A percentile compares a stretch with the other conserved stretches of the same genome.
Evolutionary conservation across 345 rosid genomes (phyloP).

Genomic region (Melaleuca alternifolia): DNA sequence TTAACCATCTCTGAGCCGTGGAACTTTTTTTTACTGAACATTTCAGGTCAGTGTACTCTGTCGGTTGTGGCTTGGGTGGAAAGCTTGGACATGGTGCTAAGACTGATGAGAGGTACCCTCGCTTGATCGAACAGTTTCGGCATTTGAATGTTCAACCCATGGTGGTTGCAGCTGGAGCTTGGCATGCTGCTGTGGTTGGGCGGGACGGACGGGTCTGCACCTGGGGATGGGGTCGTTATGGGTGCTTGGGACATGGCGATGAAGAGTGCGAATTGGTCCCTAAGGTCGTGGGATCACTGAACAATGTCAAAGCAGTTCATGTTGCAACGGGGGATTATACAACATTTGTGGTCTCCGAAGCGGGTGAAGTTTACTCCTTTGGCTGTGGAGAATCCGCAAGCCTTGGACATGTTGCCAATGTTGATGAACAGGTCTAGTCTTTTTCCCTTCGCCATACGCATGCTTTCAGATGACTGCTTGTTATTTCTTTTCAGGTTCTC

Average conservation of each 20-base stretch:
- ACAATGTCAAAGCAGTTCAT: slow-evolving; percentile 63
- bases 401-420: slow-evolving; percentile 63
- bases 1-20: background rate
- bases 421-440: slow-evolving; percentile 50
- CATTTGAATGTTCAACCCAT: slow-evolving; percentile 65
- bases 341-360: slow-evolving; percentile 81
- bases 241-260: slow-evolving; percentile 92
- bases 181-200: slow-evolving; percentile 98
- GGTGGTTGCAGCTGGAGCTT: slow-evolving; percentile 91
- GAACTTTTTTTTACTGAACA: background rate
- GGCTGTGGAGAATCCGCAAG: slow-evolving; percentile 92
- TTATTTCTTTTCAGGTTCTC: background rate
- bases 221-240: slow-evolving; percentile 98
- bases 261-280: slow-evolving; percentile 76
- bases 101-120: slow-evolving; percentile 76
- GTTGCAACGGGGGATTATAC: slow-evolving; percentile 92
- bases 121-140: slow-evolving; percentile 72
- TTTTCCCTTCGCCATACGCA: background rate
- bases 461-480: background rate
- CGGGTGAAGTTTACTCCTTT: slow-evolving; percentile 88
- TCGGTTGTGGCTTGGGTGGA: slow-evolving; percentile 98
- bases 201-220: slow-evolving; percentile 89
- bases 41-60: slow-evolving; percentile 87
- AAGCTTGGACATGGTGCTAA: slow-evolving; percentile 88
- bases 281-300: slow-evolving; percentile 70